Percentiles rank a stretch among this genome's conserved stretches.
Conservation (phyloP, 2,329 filamentous ascomycete genomes). For the Emergomyces pasteurianus region DNA sequence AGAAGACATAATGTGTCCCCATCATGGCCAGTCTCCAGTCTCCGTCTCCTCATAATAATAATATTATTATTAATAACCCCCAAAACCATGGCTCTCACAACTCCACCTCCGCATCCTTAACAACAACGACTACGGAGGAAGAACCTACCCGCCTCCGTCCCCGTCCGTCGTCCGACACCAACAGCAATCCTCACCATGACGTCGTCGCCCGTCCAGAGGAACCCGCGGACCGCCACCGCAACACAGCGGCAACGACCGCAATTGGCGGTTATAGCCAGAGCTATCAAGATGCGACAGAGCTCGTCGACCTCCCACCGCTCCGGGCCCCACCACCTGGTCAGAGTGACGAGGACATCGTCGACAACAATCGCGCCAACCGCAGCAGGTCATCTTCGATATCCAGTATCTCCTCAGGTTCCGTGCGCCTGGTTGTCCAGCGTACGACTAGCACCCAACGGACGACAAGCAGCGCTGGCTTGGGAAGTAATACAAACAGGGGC, state of each 20-base stretch:
- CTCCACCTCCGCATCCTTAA: background rate
- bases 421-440: slow-evolving; percentile 8
- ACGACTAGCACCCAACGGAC: slow-evolving; percentile 6
- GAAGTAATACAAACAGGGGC: slow-evolving; percentile 28
- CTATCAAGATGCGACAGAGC: slow-evolving; percentile 1
- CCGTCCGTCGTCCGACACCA: background rate
- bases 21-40: background rate
- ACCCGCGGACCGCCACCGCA: background rate
- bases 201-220: too few species aligned
- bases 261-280: background rate
- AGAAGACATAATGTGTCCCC: background rate
- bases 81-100: background rate
- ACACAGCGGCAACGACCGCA: background rate
- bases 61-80: background rate
- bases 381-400: slow-evolving; percentile 6
- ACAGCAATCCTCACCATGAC: background rate
- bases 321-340: background rate
- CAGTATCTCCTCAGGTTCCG: slow-evolving; percentile 10
- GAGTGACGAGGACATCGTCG: background rate
- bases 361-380: background rate
- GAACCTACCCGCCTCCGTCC: background rate
- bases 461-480: background rate
- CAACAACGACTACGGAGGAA: background rate
- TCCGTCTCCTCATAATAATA: background rate
- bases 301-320: background rate